These are phyloP conservation scores for Trichophyton equinum DNA, from an alignment of 2,329 filamentous ascomycete genomes.

Conservation along the genomic window DNA sequence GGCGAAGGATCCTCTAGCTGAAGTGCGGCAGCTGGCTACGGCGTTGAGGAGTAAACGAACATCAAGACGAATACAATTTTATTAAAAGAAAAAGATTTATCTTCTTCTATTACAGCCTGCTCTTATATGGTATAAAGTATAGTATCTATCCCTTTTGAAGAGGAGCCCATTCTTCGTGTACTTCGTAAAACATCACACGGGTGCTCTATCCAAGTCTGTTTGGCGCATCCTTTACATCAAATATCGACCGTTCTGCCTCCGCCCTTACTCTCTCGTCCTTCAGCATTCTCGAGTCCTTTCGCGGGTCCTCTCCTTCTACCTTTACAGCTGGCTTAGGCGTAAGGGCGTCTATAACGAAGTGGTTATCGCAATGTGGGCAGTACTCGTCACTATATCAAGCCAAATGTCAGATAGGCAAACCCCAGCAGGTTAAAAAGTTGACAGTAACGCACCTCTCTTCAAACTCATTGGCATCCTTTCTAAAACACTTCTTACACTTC, in stretches of 20 bases:
- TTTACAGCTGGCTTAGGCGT: slow-evolving; percentile 71
- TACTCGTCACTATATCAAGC: slow-evolving; percentile 63
- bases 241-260: slow-evolving; percentile 52
- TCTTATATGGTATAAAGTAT: slow-evolving; percentile 1
- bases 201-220: slow-evolving; percentile 55
- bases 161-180: background rate
- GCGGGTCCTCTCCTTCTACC: slow-evolving; percentile 80
- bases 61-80: background rate
- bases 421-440: background rate
- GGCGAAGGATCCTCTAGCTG: slow-evolving; percentile 20
- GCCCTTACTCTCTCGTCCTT: slow-evolving; percentile 69
- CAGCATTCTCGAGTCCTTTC: slow-evolving; percentile 56
- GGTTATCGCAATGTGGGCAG: slow-evolving; percentile 98
- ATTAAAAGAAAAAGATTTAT: background rate
- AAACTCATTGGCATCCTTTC: slow-evolving; percentile 82
- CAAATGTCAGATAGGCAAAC: background rate
- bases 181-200: background rate
- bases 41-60: background rate
- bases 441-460: slow-evolving; percentile 53
- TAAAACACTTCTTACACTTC: slow-evolving; percentile 97
- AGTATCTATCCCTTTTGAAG: background rate
- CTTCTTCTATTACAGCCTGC: background rate
- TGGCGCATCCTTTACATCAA: slow-evolving; percentile 62
- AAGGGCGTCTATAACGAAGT: slow-evolving; percentile 83
- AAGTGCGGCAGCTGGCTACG: slow-evolving; percentile 16